Conservation (phyloP, 78 protist genomes). For the Chrysochromulina parva region DNA sequence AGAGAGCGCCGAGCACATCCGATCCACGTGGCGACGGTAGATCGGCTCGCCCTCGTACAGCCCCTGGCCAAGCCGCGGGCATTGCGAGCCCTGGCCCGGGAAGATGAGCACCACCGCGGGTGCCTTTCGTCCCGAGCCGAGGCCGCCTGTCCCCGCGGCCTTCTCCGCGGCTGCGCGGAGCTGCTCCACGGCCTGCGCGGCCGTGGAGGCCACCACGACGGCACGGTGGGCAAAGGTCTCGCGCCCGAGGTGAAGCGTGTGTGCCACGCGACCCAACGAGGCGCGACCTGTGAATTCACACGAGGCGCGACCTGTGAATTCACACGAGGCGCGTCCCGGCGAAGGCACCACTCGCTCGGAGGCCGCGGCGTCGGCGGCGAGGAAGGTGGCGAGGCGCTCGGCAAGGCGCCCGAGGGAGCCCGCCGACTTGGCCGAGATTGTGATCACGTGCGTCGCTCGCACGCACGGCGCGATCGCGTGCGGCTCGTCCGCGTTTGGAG, state of each 20-base stretch:
- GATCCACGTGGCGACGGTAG: constrained; percentile 9
- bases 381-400: not conserved
- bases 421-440: not conserved
- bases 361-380: not conserved
- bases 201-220: not conserved
- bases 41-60: not conserved
- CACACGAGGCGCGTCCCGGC: too few species aligned
- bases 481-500: too few species aligned
- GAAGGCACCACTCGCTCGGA: too few species aligned
- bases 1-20: not conserved
- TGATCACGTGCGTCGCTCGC: not conserved
- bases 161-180: not conserved
- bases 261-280: not conserved
- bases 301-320: too few species aligned
- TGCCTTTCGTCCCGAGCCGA: not conserved
- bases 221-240: not conserved
- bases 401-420: not conserved
- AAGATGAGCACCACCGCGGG: not conserved
- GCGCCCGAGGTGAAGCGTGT: constrained; percentile 20
- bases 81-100: constrained; percentile 53
- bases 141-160: not conserved
- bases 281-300: not conserved
- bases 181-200: not conserved
- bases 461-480: not conserved
- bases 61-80: constrained; percentile 24